Conservation (phyloP, 1,284 basidiomycete species). For the Boletus smithii region DNA sequence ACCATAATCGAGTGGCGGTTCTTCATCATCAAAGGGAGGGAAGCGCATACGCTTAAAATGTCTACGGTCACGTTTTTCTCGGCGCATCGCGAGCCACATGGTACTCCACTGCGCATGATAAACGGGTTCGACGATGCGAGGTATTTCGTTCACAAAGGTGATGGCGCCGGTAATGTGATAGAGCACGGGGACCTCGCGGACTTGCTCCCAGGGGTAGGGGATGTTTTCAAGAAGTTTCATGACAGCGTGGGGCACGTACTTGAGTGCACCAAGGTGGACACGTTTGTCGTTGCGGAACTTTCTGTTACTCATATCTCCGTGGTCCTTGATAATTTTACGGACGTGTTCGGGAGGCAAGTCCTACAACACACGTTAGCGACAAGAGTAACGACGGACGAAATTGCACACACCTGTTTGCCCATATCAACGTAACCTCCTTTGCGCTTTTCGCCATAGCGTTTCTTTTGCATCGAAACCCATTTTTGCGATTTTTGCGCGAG, state of each 20-base stretch:
- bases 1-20: slow-evolving; percentile 96
- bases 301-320: slow-evolving; percentile 94
- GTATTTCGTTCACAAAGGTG: slow-evolving; percentile 98
- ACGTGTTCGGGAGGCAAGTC: slow-evolving; percentile 92
- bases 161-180: slow-evolving; percentile 99
- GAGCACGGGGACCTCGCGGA: slow-evolving; percentile 93
- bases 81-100: slow-evolving; percentile 99
- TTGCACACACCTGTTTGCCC: slow-evolving; percentile 76
- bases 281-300: slow-evolving; percentile 99
- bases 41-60: slow-evolving; percentile 99
- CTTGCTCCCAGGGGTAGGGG: slow-evolving; percentile 99
- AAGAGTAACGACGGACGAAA: slow-evolving; percentile 14
- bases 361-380: slow-evolving; percentile 36
- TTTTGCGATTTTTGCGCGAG: slow-evolving; percentile 87
- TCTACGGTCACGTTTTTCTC: slow-evolving; percentile 97
- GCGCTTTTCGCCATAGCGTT: slow-evolving; percentile 85
- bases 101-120: slow-evolving; percentile 99
- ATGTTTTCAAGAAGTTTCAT: slow-evolving; percentile 99
- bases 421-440: slow-evolving; percentile 89
- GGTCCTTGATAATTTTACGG: slow-evolving; percentile 97
- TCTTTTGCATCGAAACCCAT: slow-evolving; percentile 92
- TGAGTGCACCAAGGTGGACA: slow-evolving; percentile 95
- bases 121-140: slow-evolving; percentile 93
- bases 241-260: slow-evolving; percentile 98
- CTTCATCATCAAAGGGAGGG: slow-evolving; percentile 99